These are phyloP conservation scores for Cladosporium sp. DNA, from an alignment of 2,329 filamentous ascomycete genomes.

Conservation along the genomic window DNA sequence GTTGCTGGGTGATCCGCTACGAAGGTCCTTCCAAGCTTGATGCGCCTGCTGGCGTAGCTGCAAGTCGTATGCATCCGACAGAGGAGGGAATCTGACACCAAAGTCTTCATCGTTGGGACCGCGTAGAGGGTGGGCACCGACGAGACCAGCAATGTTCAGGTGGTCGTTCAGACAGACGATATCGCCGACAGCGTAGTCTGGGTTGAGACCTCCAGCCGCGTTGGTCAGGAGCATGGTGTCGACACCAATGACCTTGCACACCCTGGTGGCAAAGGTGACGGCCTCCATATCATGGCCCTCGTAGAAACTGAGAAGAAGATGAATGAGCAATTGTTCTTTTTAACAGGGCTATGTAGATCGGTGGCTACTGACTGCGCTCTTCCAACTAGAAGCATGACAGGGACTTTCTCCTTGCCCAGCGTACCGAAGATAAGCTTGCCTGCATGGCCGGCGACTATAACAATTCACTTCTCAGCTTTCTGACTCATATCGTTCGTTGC, in stretches of 20 bases:
- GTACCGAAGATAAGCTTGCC: conserved; percentile 67
- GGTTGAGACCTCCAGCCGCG: conserved; percentile 66
- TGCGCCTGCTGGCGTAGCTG: conserved; percentile 60
- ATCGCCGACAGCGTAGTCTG: conserved; percentile 65
- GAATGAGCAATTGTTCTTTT: conserved; percentile 16
- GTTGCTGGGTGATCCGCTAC: conserved; percentile 45
- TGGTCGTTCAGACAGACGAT: conserved; percentile 68
- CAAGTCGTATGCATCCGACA: conserved; percentile 68
- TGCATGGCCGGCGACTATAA: conserved; percentile 59
- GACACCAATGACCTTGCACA: conserved; percentile 64
- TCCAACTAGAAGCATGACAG: conserved; percentile 65
- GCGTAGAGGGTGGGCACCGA: conserved; percentile 62
- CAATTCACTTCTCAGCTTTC: conserved; percentile 29
- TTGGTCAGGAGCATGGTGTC: conserved; percentile 67
- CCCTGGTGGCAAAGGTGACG: conserved; percentile 65
- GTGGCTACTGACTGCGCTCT: conserved; percentile 60
- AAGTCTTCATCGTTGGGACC: conserved; percentile 65
- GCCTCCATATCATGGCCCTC: conserved; percentile 66
- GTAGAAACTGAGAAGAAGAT: conserved; percentile 57
- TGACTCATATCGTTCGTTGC: conserved; percentile 20
- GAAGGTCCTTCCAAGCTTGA: conserved; percentile 57
- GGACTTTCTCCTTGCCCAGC: conserved; percentile 55
- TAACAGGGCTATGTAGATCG: conserved; percentile 24
- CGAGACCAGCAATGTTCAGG: conserved; percentile 64
- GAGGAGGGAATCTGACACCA: conserved; percentile 62